Evolutionary conservation across 2,329 filamentous ascomycete species (phyloP).

Genomic region (Penicillium sumatraense): DNA sequence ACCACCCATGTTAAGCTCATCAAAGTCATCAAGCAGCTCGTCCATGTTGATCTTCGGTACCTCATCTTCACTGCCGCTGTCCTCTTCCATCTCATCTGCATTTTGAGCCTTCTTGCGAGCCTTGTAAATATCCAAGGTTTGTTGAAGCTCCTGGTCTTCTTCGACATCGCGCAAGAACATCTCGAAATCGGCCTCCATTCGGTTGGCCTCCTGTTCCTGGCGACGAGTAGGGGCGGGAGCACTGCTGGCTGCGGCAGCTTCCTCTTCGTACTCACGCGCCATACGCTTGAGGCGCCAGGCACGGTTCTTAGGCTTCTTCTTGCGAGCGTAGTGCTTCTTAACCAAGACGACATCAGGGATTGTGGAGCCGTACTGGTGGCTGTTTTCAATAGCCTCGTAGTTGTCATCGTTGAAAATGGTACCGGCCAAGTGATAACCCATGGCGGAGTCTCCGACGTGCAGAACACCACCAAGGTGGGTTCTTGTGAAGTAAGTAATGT

Average conservation of each 20-base stretch:
- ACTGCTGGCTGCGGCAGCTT: slow-evolving; percentile 23
- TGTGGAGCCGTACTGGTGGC: slow-evolving; percentile 72
- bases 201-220: slow-evolving; percentile 76
- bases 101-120: slow-evolving; percentile 42
- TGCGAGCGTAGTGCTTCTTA: slow-evolving; percentile 93
- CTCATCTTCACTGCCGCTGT: slow-evolving; percentile 66
- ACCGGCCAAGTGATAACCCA: slow-evolving; percentile 90
- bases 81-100: slow-evolving; percentile 56
- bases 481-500: slow-evolving; percentile 84
- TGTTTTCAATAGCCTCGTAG: slow-evolving; percentile 80
- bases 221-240: slow-evolving; percentile 53
- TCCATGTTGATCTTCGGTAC: slow-evolving; percentile 76
- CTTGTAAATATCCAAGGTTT: slow-evolving; percentile 86
- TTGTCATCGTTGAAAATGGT: slow-evolving; percentile 91
- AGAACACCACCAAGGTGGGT: slow-evolving; percentile 88
- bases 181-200: slow-evolving; percentile 92
- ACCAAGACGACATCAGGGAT: slow-evolving; percentile 94
- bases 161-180: slow-evolving; percentile 96
- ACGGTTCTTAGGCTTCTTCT: slow-evolving; percentile 79
- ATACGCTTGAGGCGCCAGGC: slow-evolving; percentile 97
- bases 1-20: slow-evolving; percentile 60
- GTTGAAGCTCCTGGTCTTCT: slow-evolving; percentile 86
- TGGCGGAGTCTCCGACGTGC: slow-evolving; percentile 85
- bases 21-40: slow-evolving; percentile 45
- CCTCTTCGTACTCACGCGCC: slow-evolving; percentile 83